Base-by-base conservation (phyloP, 257 asterid genomes). In the Lycium barbarum region DNA sequence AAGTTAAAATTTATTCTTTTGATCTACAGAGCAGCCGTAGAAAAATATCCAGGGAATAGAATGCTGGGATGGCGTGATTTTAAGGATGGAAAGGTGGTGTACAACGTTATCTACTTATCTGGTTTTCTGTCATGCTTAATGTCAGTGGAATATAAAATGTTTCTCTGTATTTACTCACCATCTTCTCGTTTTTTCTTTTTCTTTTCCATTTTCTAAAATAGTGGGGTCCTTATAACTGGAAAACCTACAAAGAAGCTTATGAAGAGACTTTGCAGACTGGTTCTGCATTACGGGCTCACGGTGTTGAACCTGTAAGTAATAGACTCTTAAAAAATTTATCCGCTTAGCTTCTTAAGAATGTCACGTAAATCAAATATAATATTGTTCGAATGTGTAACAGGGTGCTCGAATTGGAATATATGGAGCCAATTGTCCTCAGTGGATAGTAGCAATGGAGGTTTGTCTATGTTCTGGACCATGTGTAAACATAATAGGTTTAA, bases 371-470 rank as follows among this genome's bases (percentile, higher is more conserved):
- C 3, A 35, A 55, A 71, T 35, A 45, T 1, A 51, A 51, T 65
- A 54, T 38, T 40, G 45, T 40, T n/a, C 45, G 80, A 67, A 51
- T 15, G 33, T 54, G 43, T 72, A 9, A 36, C 80, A 96, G 99
- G 98, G 98, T 43, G 95, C 93, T 86, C 90, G 97, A 81, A 83
- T 96, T 84, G 99, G 99, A 86, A 89, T 96, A 54, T 96, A 96
- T 87, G 98, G 99, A 78, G 45, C 94, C 45, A 96, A 96, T 84
- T 96, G 98, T 89, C 98, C 99, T 81, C 97, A 96, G 87, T 96
- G 99, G 99, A 93, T 96, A 82, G 98, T 96, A 74, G 97, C 98
- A 22, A 95, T 96, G 99, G 95, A 95, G 99, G 99, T 91, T 79
- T 82, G 81, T 38, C 33, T 26, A 40, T 51, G 62, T 20, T 67